Base-by-base conservation (phyloP, 164 flowering plant genomes). In the Stephania japonica region DNA sequence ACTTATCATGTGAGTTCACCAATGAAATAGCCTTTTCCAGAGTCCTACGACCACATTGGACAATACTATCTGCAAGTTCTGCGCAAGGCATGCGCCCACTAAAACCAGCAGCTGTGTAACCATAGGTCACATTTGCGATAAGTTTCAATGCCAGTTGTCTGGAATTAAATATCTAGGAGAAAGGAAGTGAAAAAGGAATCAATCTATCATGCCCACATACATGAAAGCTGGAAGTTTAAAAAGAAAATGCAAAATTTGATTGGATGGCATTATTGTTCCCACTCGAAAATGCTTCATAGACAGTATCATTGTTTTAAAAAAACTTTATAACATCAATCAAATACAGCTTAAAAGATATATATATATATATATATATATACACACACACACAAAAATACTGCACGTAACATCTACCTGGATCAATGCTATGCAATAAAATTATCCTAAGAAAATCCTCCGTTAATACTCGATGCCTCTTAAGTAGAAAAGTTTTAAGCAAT, bases 11-110 rank as follows among this genome's bases (percentile, higher is more conserved):
- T 62, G 84, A 75, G 84, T 91, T 93, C 38, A 96, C 93, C 81
- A 83, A 85, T 53, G 95, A 86, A 69, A 96, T 96, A 72, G 99
- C 98, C 70, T 73, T 88, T 80, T 95, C 99, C 70, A 96, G 84
- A 42, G 98, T 96, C 77, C 90, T 81, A 41, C 99, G 97, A 69
- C 97, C 99, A 86, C 98, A 93, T 71, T 96, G 98, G 72, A 96
- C 98, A 74, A 96, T 96, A 79, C 99, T 96, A 77, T 96, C 99
- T 41, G 99, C 99, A 72, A 96, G 93, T 82, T 96, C 99, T 42
- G 98, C 97, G 83, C 97, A 96, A 61, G 98, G 98, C 99, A 96
- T 96, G 53, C 98, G 98, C 62, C 99, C 99, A 84, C 99, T 93
- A 82, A 91, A 93, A 44, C 97, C 99, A 82, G 99, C 99, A 75